Base-by-base conservation (phyloP, 2,329 filamentous ascomycete species). In the Fusarium paranaense region DNA sequence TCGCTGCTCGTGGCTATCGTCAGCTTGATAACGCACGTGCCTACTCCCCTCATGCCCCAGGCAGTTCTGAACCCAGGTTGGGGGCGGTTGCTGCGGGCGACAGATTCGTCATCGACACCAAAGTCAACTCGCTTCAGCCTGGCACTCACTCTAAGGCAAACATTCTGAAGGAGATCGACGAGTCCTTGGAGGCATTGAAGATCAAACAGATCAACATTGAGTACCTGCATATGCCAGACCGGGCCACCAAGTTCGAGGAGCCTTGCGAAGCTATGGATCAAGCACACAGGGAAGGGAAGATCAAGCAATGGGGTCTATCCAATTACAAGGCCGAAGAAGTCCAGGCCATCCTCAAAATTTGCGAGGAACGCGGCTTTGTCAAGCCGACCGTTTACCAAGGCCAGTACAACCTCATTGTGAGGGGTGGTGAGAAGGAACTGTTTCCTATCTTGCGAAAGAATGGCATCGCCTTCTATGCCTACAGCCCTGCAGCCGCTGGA, bases 371-470 rank as follows among this genome's bases (percentile, higher is more conserved):
- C 5, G 82, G 81, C 1, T 87, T 78, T 30, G 80, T 85, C 16
- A 82, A 81, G 64, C 87, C 87, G 0, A 80, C 77, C 6, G 84
- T 86, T 4, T 88, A 86, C 68, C 84, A 89, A 71, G 86, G 87
- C 2, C 80, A 84, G 9, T 88, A 88, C 76, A 87, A 87, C 63
- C 79, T 83, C 9, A 76, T 88, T 14, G 80, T 81, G 4, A 81
- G 87, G 52, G 77, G 81, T 3, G 80, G 78, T 7, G 87, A 88
- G 66, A 79, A 80, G 35, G 80, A 82, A 14, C 76, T 88, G 2
- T 82, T 87, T 20, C 84, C 86, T 0, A 60, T 84, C 0, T 74
- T 87, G 13, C 81, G 85, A 3, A 80, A 83, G 62, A 73, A 85
- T 40, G 79, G 78, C 14, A 86, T 88, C 2, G 75, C 82, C 0